Base-by-base conservation (phyloP, 2,329 filamentous ascomycete genomes). In the Aspergillus quadrilineatus region DNA sequence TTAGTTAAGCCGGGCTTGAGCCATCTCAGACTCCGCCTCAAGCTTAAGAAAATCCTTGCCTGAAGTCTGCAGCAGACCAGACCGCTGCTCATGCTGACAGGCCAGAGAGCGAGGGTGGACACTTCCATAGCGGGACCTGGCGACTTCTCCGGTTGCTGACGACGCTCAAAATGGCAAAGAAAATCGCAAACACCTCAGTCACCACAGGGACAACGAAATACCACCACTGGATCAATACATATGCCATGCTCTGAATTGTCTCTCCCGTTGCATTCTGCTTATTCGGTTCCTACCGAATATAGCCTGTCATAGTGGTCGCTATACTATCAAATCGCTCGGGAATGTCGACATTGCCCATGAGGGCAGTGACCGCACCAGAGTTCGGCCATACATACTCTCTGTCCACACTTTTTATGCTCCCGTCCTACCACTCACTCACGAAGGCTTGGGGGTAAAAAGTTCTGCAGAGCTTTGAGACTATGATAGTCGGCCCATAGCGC, bases 91-190 rank as follows among this genome's bases (percentile, higher is more conserved):
- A 41, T 57, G 41, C 39, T 32, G 49, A 37, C 58, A 61, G 29
- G 51, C 56, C 32, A 63, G 34, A 63, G 50, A 14, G 60, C 60
- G 34, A 63, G 60, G 41, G 53, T 49, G 10, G 60, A 63, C 7
- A 61, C 41, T 63, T 63, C 60, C 59, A 63, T 17, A 63, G 28
- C 5, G 59, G 59, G 37, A 61, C 56, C 28, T 42, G 32, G 30
- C 59, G 55, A 22, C 59, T 58, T 32, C 29, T 47, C 8, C 56
- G 59, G 53, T 61, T 63, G 39, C 44, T 53, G 26, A 59, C 42
- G 17, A 63, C 55, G 29, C 51, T 60, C 50, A 58, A 53, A 22
- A 61, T 50, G 7, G 59, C 50, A 34, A 63, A 61, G 47, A 60
- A 22, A 4, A 63, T 53, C 1, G 52, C 59, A 34, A 61, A 34